Conservation (phyloP, 2,329 filamentous ascomycete genomes). For the Penicillium nordicum region DNA sequence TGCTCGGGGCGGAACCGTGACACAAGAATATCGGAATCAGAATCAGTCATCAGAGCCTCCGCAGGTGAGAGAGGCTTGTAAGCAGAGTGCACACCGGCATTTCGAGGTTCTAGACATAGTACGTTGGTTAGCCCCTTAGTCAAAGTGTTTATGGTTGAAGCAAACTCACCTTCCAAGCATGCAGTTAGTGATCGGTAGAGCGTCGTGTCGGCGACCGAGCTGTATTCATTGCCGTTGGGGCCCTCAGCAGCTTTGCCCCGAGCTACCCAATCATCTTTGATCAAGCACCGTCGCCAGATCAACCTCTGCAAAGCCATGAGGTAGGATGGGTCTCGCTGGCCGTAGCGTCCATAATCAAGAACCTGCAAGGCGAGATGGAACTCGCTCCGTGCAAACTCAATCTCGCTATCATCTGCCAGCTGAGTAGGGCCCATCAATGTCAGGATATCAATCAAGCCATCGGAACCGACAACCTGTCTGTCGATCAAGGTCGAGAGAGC, state of each 20-base stretch:
- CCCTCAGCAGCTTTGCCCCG: constrained; percentile 75
- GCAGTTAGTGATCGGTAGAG: constrained; percentile 65
- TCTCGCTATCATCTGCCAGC: constrained; percentile 46
- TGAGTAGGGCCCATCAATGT: constrained; percentile 67
- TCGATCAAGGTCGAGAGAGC: constrained; percentile 67
- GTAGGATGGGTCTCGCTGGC: constrained; percentile 47
- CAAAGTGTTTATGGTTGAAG: not conserved
- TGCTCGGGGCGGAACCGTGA: constrained; percentile 59
- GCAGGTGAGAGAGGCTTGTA: constrained; percentile 27
- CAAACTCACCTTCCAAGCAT: constrained; percentile 53
- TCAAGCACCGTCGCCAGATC: constrained; percentile 84
- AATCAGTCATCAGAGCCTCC: constrained; percentile 29
- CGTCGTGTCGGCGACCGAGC: constrained; percentile 61
- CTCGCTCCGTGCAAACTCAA: constrained; percentile 53
- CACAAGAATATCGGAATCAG: constrained; percentile 50
- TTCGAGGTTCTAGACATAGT: constrained; percentile 14
- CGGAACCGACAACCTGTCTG: constrained; percentile 62
- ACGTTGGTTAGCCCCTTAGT: constrained; percentile 5
- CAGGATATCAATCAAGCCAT: constrained; percentile 60
- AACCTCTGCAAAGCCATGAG: constrained; percentile 29
- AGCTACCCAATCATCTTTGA: constrained; percentile 78
- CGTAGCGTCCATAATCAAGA: constrained; percentile 52
- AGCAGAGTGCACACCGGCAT: constrained; percentile 17
- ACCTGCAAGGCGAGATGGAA: constrained; percentile 71
- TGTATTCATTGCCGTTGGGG: constrained; percentile 65